phyloP scores from a whole-genome alignment of 2,329 filamentous ascomycete species.

The Exophiala alcalophila region DNA sequence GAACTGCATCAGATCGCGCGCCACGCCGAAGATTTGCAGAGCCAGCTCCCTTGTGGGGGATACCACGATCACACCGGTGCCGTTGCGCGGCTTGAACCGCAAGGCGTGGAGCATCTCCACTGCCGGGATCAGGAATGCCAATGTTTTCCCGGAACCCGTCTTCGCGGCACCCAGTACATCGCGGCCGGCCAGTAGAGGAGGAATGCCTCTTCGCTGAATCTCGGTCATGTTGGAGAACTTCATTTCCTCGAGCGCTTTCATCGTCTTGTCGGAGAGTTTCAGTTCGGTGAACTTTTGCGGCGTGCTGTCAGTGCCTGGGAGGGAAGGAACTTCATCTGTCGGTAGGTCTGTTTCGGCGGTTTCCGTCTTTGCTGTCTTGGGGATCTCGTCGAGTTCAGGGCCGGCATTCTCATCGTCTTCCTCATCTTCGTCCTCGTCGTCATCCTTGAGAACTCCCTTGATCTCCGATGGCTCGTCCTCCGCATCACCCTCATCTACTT shows the following conservation, averaged over 20 bases:
- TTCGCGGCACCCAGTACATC: constrained; percentile 95
- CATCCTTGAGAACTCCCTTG: constrained; percentile 32
- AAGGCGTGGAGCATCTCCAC: constrained; percentile 89
- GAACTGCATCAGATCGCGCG: constrained; percentile 84
- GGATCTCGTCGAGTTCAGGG: constrained; percentile 35
- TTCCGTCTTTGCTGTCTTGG: constrained; percentile 21
- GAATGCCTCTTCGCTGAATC: constrained; percentile 84
- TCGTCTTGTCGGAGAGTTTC: constrained; percentile 81
- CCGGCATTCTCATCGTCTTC: constrained; percentile 32
- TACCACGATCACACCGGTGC: constrained; percentile 86
- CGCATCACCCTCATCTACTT: constrained; percentile 5
- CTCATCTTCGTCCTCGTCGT: constrained; percentile 41
- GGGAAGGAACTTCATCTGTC: constrained; percentile 49
- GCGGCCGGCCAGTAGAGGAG: constrained; percentile 80
- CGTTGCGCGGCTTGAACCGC: constrained; percentile 92
- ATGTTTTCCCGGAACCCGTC: constrained; percentile 91
- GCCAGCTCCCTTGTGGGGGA: constrained; percentile 92
- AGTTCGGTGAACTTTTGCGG: constrained; percentile 75
- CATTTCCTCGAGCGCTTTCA: constrained; percentile 86
- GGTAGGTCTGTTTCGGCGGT: constrained; percentile 47
- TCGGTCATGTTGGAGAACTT: constrained; percentile 93
- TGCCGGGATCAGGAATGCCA: constrained; percentile 90
- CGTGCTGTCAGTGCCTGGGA: constrained; percentile 59
- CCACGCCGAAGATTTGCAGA: constrained; percentile 93
- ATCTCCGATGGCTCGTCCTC: constrained; percentile 23